phyloP scores from a whole-genome alignment of 768 basidiomycete species.

The Pleurotus ostreatus region DNA sequence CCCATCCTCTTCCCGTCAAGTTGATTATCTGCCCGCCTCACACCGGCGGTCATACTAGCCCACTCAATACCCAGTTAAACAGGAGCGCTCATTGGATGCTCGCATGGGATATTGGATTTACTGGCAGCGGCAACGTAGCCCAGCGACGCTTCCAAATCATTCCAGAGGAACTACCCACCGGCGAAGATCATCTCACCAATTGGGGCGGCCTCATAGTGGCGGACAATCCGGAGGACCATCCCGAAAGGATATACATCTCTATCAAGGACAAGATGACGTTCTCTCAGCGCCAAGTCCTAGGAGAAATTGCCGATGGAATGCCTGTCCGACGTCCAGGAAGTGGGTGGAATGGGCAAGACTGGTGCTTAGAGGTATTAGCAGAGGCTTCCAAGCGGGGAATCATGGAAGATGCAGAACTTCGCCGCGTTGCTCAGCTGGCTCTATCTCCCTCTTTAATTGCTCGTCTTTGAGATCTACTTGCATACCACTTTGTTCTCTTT shows the following conservation, averaged over 20 bases:
- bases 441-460: too few relatives aligned
- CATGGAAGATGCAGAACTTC: neutral
- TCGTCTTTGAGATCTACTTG: too few relatives aligned
- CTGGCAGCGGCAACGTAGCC: neutral
- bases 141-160: neutral
- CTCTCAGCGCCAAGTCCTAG: neutral
- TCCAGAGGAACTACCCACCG: neutral
- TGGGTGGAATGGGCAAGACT: neutral
- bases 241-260: neutral
- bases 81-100: slow-evolving; percentile 1
- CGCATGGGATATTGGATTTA: neutral
- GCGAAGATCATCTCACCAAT: neutral
- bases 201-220: slow-evolving; percentile 1
- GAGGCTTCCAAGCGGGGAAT: neutral
- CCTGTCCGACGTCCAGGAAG: neutral
- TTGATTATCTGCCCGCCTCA: neutral
- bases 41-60: neutral
- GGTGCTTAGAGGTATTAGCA: neutral
- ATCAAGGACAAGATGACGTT: neutral
- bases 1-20: neutral
- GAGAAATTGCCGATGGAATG: neutral
- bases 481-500: too few relatives aligned
- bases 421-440: too few relatives aligned
- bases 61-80: neutral
- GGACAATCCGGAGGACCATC: neutral